Percentiles rank a stretch among this genome's conserved stretches.
Evolutionary conservation across 495 filamentous ascomycete genomes (phyloP).

Genomic region (Bacidia gigantensis): DNA sequence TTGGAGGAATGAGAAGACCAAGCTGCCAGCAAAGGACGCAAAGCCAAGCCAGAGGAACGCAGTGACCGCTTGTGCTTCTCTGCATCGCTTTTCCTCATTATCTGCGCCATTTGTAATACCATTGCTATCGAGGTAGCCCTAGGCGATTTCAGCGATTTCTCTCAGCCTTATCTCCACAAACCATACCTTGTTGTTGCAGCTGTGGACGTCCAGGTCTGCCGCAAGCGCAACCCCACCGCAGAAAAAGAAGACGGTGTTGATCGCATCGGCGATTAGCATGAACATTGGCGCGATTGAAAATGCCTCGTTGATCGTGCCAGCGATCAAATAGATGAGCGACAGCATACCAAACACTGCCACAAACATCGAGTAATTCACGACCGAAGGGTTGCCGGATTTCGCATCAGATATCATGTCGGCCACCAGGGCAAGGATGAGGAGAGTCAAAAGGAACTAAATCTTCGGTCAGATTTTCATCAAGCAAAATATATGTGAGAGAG

Average conservation of each 20-base stretch:
- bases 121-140: constrained; percentile 42
- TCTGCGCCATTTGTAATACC: constrained; percentile 44
- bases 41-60: constrained; percentile 67
- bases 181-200: constrained; percentile 49
- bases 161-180: not conserved
- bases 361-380: constrained; percentile 56
- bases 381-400: constrained; percentile 38
- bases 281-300: constrained; percentile 41
- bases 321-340: constrained; percentile 46
- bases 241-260: constrained; percentile 55
- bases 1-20: constrained; percentile 36
- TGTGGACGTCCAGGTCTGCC: constrained; percentile 41
- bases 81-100: constrained; percentile 45
- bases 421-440: constrained; percentile 51
- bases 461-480: constrained; percentile 6
- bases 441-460: constrained; percentile 47
- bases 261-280: constrained; percentile 39
- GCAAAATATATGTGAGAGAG: not conserved
- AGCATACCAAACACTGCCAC: constrained; percentile 50
- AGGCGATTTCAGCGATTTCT: too few relatives aligned
- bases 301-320: constrained; percentile 34
- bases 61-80: constrained; percentile 50
- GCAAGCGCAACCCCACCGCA: constrained; percentile 50
- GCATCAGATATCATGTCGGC: constrained; percentile 53
- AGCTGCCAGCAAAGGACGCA: constrained; percentile 41